Percentiles rank a stretch among this genome's conserved stretches.
These are phyloP conservation scores for Sordariomycetes sp. DNA, from an alignment of 2,329 filamentous ascomycete species.

Conservation along the genomic window DNA sequence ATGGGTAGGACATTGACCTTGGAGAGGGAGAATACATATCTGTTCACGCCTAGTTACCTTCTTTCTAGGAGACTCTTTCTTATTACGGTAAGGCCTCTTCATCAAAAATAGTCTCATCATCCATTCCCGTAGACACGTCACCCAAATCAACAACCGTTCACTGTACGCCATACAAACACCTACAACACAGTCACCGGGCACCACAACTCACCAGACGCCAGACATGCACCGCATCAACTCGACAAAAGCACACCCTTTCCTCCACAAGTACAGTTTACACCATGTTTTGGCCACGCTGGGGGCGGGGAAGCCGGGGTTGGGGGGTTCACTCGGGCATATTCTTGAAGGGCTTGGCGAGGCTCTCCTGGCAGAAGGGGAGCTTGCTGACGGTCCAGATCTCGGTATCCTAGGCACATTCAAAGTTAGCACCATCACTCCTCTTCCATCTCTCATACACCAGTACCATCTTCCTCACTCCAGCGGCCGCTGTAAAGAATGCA, in stretches of 20 bases:
- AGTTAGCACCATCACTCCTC: not conserved
- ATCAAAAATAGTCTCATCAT: not conserved
- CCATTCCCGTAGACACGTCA: not conserved
- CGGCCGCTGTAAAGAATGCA: too few species aligned
- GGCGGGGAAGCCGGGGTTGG: not conserved
- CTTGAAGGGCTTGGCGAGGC: constrained; percentile 47
- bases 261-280: not conserved
- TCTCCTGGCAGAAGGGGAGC: constrained; percentile 57
- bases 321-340: constrained; percentile 45
- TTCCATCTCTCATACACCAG: not conserved
- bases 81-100: not conserved
- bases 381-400: constrained; percentile 60
- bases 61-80: too few species aligned
- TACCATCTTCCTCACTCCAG: not conserved
- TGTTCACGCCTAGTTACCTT: too few species aligned
- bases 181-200: not conserved
- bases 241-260: not conserved
- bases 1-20: too few species aligned
- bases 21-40: too few species aligned
- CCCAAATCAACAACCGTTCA: not conserved
- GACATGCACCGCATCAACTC: not conserved
- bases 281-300: not conserved
- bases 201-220: not conserved
- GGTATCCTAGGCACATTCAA: constrained; percentile 30
- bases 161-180: not conserved